Evolutionary conservation across 176 grass and related monocot species (phyloP).

Genomic region (Alloteropsis semialata): DNA sequence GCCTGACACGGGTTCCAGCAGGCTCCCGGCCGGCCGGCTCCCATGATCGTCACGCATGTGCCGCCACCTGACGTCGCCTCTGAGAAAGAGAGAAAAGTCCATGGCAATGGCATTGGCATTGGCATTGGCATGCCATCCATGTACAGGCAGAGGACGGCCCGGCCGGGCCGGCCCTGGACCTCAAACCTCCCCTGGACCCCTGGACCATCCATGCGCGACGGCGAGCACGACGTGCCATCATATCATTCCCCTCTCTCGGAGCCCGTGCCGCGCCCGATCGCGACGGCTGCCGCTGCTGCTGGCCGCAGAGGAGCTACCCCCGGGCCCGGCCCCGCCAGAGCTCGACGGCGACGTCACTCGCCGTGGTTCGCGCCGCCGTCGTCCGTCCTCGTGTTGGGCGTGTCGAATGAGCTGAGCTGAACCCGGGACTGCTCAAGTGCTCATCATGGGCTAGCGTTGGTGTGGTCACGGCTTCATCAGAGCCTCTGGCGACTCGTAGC

Average conservation of each 20-base stretch:
- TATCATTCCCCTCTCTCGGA: conserved; percentile 23
- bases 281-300: not conserved
- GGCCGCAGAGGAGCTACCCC: not conserved
- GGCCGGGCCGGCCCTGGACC: too few species aligned
- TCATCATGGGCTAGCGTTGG: not conserved
- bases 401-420: too few species aligned
- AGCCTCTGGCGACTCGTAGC: not conserved
- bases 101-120: not conserved
- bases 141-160: not conserved
- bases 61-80: not conserved
- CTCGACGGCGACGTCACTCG: not conserved
- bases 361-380: not conserved
- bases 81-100: not conserved
- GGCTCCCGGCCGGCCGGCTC: not conserved
- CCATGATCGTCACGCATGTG: conserved; percentile 28
- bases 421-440: not conserved
- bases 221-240: conserved; percentile 24
- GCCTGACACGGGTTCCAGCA: conserved; percentile 1
- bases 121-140: too few species aligned
- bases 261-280: conserved; percentile 7
- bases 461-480: not conserved
- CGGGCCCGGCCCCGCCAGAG: not conserved
- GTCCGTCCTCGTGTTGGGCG: not conserved
- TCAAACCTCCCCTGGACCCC: not conserved
- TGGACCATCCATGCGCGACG: conserved; percentile 9